Evolutionary conservation across 2,329 filamentous ascomycete species (phyloP).

Genomic region (Calonectria montana): DNA sequence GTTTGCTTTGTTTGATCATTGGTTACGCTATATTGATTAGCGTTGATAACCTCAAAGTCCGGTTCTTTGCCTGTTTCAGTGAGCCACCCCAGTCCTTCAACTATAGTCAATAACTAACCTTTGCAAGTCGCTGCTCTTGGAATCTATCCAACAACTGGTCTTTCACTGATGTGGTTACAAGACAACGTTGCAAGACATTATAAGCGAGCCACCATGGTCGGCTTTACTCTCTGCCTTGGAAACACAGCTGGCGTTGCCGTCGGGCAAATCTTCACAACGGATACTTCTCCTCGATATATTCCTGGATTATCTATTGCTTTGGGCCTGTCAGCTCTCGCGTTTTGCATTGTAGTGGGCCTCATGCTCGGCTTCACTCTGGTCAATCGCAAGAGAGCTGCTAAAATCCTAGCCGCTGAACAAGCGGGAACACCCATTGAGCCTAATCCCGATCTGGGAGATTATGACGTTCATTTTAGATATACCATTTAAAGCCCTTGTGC

Average conservation of each 20-base stretch:
- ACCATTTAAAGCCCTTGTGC: neutral
- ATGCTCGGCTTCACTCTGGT: constrained; percentile 40
- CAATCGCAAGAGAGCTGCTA: constrained; percentile 39
- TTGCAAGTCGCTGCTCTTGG: constrained; percentile 33
- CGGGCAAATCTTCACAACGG: constrained; percentile 54
- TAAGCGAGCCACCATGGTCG: constrained; percentile 58
- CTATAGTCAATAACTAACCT: neutral
- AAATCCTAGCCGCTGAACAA: constrained; percentile 35
- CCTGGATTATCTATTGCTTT: constrained; percentile 40
- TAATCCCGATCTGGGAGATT: constrained; percentile 41
- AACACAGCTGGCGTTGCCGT: constrained; percentile 62
- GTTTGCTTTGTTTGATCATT: constrained; percentile 41
- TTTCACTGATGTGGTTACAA: constrained; percentile 60
- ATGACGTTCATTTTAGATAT: constrained; percentile 43
- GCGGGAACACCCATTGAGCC: constrained; percentile 34
- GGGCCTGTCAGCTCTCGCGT: constrained; percentile 40
- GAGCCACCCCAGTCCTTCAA: neutral
- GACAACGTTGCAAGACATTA: constrained; percentile 60
- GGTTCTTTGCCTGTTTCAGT: constrained; percentile 36
- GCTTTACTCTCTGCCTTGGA: constrained; percentile 58
- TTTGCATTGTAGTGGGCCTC: constrained; percentile 36
- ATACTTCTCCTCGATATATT: constrained; percentile 43
- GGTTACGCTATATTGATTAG: constrained; percentile 43
- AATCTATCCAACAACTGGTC: constrained; percentile 45
- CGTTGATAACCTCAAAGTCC: constrained; percentile 42